Evolutionary conservation across 352 stramenopile species (phyloP), one percentile per base, ranked within the genome.

Genomic region (Lagenidium sp.): DNA sequence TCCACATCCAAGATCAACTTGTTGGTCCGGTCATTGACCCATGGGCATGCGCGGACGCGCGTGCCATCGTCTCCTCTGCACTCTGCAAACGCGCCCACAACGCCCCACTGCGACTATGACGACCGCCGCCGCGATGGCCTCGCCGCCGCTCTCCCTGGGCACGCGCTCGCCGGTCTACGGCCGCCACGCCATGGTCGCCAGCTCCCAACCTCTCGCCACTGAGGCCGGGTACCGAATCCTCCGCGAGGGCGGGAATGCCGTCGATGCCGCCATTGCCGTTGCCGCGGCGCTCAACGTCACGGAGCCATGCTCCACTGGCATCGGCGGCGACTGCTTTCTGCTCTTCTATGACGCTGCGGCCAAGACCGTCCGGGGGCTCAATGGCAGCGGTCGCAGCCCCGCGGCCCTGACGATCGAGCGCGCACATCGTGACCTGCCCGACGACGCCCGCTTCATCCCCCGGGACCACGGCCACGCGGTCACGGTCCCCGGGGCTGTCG

Each of bases 321-420:
- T 89, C 35, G 87, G 67, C 23, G 87, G 87, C 23, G 95, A 99
- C 71, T 97, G 91, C 68, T 99, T 99, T 62, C 65, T 95, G 53
- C 81, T 99, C 23, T 98, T 88, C 65, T 98, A 94, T 56, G 76
- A 98, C 55, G 79, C 82, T 16, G 56, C 62, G 16, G 89, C 57
- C 10, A 84, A 83, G 43, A 60, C 82, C 29, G 91, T 98, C 20
- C 63, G 57, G 12, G 82, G 72, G 2, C 67, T 98, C 36, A 98
- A 98, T 57, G 95, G 94, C 22, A 97, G 82, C 47, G 95, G 95
- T 21, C 69, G 69, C 42, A 91, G 76, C 53, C 76, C 93, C 13
- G 57, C 59, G 12, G 65, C 59, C 30, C 67, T 98, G 15, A 97
- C 75, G 22, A 55, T 95, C 4, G 77, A 96, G 18, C 41, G 64